Base-by-base conservation (phyloP, 257 asterid species). In the Nemophila menziesii region DNA sequence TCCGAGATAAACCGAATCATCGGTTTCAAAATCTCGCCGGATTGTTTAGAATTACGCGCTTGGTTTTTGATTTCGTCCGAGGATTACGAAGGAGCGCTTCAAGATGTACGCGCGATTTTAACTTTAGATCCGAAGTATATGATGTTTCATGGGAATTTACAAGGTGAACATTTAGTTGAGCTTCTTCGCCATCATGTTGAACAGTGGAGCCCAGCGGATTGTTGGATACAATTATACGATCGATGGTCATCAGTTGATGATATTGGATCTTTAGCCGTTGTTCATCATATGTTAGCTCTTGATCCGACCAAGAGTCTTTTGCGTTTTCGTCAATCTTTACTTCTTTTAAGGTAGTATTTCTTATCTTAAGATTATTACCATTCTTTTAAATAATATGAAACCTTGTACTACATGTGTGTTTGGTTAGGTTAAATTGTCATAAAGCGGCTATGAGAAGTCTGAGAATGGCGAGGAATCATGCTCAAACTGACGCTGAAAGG, bases 231-330 rank as follows among this genome's bases (percentile, higher is more conserved):
- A 34, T 78, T 90, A 18, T 73, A 85, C 33, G 99, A 90, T 51
- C 55, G 83, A 53, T 90, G 99, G 96, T 90, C 99, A 1, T 68
- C 70, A 1, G 96, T 90, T 8, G 99, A 90, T 68, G 99, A 90
- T 63, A 71, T 85, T 57, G 99, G 99, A 46, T 90, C 96, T 50
- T 55, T 90, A 23, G 96, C 94, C 41, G 94, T 90, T 51, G 92
- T 85, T 17, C 99, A 90, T 36, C 96, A 90, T 58, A 81, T 90
- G 99, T 60, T 90, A 74, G 66, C 71, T 43, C 85, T 60, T 60
- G 96, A 81, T 49, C 94, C 92, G 0, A 85, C 92, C 46, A 90
- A 74, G 67, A 85, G 99, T 68, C 89, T 79, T 36, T 62, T 79
- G 54, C 64, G 78, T 58, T 90, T 90, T 58, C 65, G 99, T 39